phyloP scores from a whole-genome alignment of 1,139 yeast genomes.

The Blastobotrys raffinosifermentans region DNA sequence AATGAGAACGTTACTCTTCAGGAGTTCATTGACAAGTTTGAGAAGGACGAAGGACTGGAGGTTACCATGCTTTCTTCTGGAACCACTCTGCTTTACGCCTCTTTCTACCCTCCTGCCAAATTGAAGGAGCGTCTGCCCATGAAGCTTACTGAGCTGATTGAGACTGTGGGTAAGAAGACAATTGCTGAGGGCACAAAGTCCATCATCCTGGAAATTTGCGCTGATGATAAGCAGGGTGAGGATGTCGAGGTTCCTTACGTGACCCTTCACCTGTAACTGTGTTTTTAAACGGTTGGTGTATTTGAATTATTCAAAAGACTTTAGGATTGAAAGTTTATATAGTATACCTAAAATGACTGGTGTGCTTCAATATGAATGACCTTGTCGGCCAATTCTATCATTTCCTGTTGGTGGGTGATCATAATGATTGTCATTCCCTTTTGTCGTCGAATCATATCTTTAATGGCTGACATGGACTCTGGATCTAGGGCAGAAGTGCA shows the following conservation, averaged over 20 bases:
- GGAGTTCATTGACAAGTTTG: conserved; percentile 69
- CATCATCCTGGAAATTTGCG: conserved; percentile 81
- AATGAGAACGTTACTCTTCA: conserved; percentile 72
- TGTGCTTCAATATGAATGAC: conserved; percentile 21
- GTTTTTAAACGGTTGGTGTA: neutral
- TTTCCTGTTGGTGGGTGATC: conserved; percentile 81
- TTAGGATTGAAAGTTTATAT: no score
- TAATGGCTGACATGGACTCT: conserved; percentile 41
- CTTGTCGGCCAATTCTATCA: conserved; percentile 44
- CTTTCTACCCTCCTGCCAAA: conserved; percentile 90
- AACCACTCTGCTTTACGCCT: conserved; percentile 82
- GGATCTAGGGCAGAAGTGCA: conserved; percentile 71
- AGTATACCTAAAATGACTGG: conserved; percentile 1
- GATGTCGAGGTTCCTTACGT: conserved; percentile 94
- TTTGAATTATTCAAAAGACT: no score
- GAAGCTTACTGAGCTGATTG: conserved; percentile 69
- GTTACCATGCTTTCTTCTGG: conserved; percentile 91
- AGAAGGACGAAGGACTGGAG: conserved; percentile 75
- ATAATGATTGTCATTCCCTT: conserved; percentile 67
- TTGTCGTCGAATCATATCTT: conserved; percentile 40
- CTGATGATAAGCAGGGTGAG: conserved; percentile 88
- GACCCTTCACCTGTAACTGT: conserved; percentile 27
- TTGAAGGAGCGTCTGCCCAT: conserved; percentile 66
- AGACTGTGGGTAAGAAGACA: conserved; percentile 77
- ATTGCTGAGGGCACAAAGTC: conserved; percentile 69